Evolutionary conservation across 257 asterid species (phyloP).

Genomic region (Ballota nigra): DNA sequence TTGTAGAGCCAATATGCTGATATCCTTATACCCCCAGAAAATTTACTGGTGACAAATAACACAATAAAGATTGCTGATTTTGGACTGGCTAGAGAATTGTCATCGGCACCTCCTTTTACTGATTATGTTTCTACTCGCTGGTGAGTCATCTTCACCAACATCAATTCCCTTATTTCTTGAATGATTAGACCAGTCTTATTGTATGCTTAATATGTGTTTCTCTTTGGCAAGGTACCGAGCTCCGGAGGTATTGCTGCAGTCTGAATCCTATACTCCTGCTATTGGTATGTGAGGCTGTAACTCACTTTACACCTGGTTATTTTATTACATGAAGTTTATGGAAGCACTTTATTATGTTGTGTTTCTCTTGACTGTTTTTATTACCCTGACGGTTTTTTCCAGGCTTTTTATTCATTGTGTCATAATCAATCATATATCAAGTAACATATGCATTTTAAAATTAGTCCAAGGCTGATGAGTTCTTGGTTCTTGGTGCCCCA

Average conservation of each 20-base stretch:
- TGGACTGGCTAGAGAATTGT: constrained; percentile 94
- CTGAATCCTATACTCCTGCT: constrained; percentile 77
- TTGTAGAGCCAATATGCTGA: constrained; percentile 20
- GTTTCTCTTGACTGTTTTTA: constrained; percentile 7
- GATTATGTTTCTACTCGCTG: constrained; percentile 99
- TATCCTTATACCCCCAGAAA: constrained; percentile 50
- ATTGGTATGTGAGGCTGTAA: constrained; percentile 55
- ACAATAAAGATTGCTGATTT: constrained; percentile 89
- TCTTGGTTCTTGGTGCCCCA: not conserved
- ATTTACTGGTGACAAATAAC: constrained; percentile 79
- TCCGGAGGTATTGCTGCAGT: constrained; percentile 88
- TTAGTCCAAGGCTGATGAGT: constrained; percentile 1
- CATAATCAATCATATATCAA: not conserved
- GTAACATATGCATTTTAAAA: not conserved
- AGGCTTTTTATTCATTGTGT: not conserved
- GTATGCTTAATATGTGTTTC: constrained; percentile 14
- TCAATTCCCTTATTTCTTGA: constrained; percentile 7
- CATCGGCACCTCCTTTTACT: constrained; percentile 88
- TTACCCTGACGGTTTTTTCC: constrained; percentile 3
- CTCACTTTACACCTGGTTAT: not conserved
- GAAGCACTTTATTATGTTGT: not conserved
- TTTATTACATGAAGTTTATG: not conserved
- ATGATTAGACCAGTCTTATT: constrained; percentile 17
- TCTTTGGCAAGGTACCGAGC: constrained; percentile 82
- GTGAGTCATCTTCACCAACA: constrained; percentile 45